phyloP scores from a whole-genome alignment of 2,329 filamentous ascomycete species.

The Emmonsia crescens region DNA sequence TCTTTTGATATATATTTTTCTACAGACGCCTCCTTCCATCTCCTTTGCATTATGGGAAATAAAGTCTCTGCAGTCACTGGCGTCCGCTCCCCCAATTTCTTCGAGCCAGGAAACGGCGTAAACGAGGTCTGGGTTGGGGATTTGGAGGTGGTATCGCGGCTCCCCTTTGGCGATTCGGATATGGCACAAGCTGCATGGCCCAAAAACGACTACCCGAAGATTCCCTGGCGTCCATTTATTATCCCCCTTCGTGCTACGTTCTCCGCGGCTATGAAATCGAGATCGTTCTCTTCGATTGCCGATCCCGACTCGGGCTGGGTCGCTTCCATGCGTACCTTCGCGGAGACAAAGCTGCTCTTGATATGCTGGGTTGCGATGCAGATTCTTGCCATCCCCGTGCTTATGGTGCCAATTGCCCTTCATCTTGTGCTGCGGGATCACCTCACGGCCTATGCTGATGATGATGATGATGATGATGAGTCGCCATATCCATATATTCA shows the following conservation, averaged over 20 bases:
- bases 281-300: background rate
- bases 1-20: background rate
- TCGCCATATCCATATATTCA: background rate
- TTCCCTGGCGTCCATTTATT: conserved; percentile 31
- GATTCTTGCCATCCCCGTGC: background rate
- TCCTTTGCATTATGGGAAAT: conserved; percentile 22
- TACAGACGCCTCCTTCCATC: background rate
- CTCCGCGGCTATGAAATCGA: conserved; percentile 4
- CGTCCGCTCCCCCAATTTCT: conserved; percentile 26
- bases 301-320: background rate
- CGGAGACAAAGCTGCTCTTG: background rate
- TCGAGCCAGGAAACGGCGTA: conserved; percentile 26
- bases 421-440: background rate
- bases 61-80: conserved; percentile 25
- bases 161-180: conserved; percentile 30
- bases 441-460: background rate
- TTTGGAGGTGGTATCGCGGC: conserved; percentile 28
- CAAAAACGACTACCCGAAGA: conserved; percentile 24
- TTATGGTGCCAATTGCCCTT: conserved; percentile 2
- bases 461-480: background rate
- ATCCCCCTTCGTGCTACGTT: conserved; percentile 20
- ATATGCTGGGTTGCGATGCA: conserved; percentile 7
- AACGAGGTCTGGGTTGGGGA: conserved; percentile 30
- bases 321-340: background rate
- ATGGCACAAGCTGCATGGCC: conserved; percentile 29